Base-by-base conservation (phyloP, 257 asterid species). In the Solanum tarapatanum region DNA sequence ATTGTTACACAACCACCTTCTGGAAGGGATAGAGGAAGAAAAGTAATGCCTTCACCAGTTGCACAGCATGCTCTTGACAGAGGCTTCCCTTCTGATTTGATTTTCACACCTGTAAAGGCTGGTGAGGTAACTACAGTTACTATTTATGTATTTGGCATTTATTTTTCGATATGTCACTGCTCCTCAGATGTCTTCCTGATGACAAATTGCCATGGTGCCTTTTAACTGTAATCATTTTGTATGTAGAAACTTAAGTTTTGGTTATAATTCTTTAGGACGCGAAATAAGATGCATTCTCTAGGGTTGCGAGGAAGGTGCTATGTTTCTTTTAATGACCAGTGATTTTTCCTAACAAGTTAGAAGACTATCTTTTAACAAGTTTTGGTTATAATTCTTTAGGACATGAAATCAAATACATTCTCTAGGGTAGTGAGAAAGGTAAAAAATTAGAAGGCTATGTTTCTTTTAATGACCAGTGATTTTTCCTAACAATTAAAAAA, bases 1-100 rank as follows among this genome's bases (percentile, higher is more conserved):
- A 94, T 95, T 86, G 97, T 97, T 86, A 95, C 98, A 48, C 99
- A 97, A 82, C 99, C 99, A 26, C 98, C 99, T 55, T 90, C 98
- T 45, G 92, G 91, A 66, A 94, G 98, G 91, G 98, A 97, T 86
- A 94, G 99, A 91, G 98, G 99, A 88, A 93, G 98, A 89, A 97
- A 93, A 91, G 91, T 95, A 89, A 87, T 91, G 95, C 98, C 98
- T 89, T 95, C 99, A 87, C 96, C 99, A 11, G 98, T 95, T 89
- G 96, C 98, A 76, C 95, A 94, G 83, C 95, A 91, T 90, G 99
- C 99, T 83, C 92, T 95, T 21, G 96, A 95, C 45, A 90, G 87
- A 87, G 98, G 98, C 77, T 94, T 93, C 90, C 93, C 98, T 14
- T 82, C 96, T 88, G 93, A 94, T 87, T 90, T 95, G 89, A 94